Conservation (phyloP, 2,329 filamentous ascomycete genomes). For the Fusarium humuli region DNA sequence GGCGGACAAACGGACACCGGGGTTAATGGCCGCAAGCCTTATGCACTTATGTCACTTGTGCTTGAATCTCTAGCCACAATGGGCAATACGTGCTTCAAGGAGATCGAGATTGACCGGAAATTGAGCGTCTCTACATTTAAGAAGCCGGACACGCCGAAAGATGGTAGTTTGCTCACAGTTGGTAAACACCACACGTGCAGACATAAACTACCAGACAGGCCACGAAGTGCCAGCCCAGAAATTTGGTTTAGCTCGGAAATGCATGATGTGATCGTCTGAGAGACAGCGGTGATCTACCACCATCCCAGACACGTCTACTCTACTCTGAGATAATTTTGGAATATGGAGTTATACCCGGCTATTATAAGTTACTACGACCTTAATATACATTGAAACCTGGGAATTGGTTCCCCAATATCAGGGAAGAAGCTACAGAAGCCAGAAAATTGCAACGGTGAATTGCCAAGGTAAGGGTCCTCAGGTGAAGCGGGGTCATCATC, state of each 20-base stretch:
- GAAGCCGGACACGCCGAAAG: constrained; percentile 22
- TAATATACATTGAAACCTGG: constrained; percentile 34
- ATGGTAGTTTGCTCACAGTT: constrained; percentile 10
- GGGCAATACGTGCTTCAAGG: constrained; percentile 5
- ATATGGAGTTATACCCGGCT: constrained; percentile 21
- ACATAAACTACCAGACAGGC: constrained; percentile 22
- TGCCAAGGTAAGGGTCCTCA: constrained; percentile 32
- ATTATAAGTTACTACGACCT: constrained; percentile 26
- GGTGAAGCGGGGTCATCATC: constrained; percentile 31
- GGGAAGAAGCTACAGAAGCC: constrained; percentile 25
- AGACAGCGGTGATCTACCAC: constrained; percentile 8
- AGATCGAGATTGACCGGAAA: constrained; percentile 34
- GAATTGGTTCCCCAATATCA: constrained; percentile 22
- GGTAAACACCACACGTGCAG: constrained; percentile 29
- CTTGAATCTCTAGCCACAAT: constrained; percentile 25
- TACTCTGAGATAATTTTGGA: constrained; percentile 9
- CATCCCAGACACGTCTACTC: constrained; percentile 1
- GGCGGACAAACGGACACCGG: constrained; percentile 2
- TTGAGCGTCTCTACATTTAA: neutral
- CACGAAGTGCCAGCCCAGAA: constrained; percentile 14
- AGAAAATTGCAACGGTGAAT: constrained; percentile 12
- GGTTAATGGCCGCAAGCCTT: neutral
- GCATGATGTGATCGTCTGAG: constrained; percentile 28
- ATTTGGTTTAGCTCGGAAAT: constrained; percentile 14
- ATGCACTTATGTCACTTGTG: constrained; percentile 29